phyloP scores from a whole-genome alignment of 768 basidiomycete genomes.

The Serpula lacrymans region DNA sequence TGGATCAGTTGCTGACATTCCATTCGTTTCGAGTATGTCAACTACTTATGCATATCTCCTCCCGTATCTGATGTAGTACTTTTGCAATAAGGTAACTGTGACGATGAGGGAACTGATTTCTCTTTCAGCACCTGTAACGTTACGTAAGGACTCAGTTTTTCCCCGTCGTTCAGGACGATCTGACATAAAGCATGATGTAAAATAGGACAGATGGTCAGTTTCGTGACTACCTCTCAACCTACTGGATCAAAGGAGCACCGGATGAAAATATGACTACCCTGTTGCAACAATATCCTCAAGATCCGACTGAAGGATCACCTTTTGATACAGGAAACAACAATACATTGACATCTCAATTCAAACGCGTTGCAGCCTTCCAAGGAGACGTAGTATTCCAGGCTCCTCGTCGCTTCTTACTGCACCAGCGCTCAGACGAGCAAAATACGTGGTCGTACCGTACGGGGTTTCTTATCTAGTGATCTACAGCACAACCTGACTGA shows the following conservation, averaged over 20 bases:
- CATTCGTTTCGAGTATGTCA: too few relatives aligned
- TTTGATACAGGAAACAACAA: conserved; percentile 14
- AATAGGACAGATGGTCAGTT: conserved; percentile 21
- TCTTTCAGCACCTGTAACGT: conserved; percentile 41
- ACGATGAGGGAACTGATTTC: too few relatives aligned
- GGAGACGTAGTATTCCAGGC: conserved; percentile 20
- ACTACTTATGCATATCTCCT: conserved; percentile 11
- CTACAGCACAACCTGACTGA: too few relatives aligned
- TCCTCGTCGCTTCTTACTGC: conserved; percentile 10
- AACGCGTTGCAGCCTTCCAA: conserved; percentile 21
- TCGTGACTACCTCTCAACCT: conserved; percentile 10
- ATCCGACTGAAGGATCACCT: conserved; percentile 16
- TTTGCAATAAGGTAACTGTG: too few relatives aligned
- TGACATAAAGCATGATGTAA: not conserved
- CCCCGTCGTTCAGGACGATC: too few relatives aligned
- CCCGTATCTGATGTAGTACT: too few relatives aligned
- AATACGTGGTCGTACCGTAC: conserved; percentile 10
- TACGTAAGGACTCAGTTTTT: conserved; percentile 31
- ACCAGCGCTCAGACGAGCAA: conserved; percentile 3
- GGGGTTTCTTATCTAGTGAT: too few relatives aligned
- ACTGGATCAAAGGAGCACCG: conserved; percentile 25
- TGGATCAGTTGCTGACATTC: too few relatives aligned
- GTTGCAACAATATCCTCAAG: conserved; percentile 10
- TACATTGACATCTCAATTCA: conserved; percentile 15
- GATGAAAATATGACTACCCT: conserved; percentile 20